Percentiles rank a stretch among this genome's conserved stretches.
Evolutionary conservation across 176 grass and related monocot genomes (phyloP).

Genomic region (Musa acuminata): DNA sequence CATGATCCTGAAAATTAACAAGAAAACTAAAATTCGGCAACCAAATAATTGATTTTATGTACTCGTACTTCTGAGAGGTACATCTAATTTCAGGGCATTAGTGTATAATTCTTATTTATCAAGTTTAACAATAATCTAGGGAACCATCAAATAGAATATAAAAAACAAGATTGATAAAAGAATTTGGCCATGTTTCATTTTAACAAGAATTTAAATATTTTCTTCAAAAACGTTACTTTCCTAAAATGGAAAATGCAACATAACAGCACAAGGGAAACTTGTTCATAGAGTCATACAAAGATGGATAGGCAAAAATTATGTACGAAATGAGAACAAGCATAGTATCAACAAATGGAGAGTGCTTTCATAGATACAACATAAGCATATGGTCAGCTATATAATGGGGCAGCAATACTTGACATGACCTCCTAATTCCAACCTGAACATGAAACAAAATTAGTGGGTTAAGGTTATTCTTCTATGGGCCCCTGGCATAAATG

Average conservation of each 20-base stretch:
- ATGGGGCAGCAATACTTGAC: too few species aligned
- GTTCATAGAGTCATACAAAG: neutral
- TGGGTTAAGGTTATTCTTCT: too few species aligned
- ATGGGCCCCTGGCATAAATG: neutral
- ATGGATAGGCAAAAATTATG: neutral
- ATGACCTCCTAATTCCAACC: too few species aligned
- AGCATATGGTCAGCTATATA: too few species aligned
- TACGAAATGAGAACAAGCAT: neutral
- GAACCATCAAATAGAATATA: neutral
- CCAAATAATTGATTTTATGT: neutral
- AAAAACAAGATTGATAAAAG: neutral
- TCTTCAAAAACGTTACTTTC: too few species aligned
- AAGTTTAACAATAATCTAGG: neutral
- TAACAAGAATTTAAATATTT: too few species aligned
- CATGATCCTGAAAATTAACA: constrained; percentile 63
- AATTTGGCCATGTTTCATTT: neutral
- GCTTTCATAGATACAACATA: too few species aligned
- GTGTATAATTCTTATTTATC: neutral
- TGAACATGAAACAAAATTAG: too few species aligned
- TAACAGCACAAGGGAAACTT: neutral
- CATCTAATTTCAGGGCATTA: neutral
- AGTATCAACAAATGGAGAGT: neutral
- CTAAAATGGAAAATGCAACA: too few species aligned
- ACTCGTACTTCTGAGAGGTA: neutral
- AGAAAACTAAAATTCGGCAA: neutral